Base-by-base conservation (phyloP, 176 grass and related monocot genomes). In the Olyra latifolia region DNA sequence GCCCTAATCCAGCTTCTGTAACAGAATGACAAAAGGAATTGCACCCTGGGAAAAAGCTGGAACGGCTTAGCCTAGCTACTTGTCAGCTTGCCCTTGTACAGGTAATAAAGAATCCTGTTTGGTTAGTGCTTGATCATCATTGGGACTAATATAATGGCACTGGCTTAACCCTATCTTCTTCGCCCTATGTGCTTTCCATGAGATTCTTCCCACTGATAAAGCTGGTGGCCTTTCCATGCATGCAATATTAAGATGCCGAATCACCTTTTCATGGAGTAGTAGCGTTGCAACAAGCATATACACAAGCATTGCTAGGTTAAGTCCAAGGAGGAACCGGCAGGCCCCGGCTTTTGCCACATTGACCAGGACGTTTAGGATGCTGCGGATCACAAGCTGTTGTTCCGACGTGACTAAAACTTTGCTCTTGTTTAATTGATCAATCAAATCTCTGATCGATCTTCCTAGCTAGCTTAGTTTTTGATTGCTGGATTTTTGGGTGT, bases 71-170 rank as follows among this genome's bases (percentile, higher is more conserved):
- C 43, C 77, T 87, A 92, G 91, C 80, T 55, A 28, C 45, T 85
- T 90, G 91, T 79, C 87, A 20, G 62, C 87, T 90, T 82, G 73
- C 63, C 40, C 79, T 93, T 93, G 91, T 87, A 82, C 69, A 43
- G 17, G 54, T 30, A 47, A 35, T 14, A 14, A 45, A 43, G 82
- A 82, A 47, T 85, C 91, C 35, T 10, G 23, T 82, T 62, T 66
- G 22, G 69, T 77, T 59, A 75, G 74, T 47, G 65, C 75, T 62
- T 86, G 86, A 83, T 79, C 61, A 66, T 68, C 77, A 65, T 69
- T 22, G 32, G 54, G 66, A 87, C 40, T 90, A 84, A 69, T 78
- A 52, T 84, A 90, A 85, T 73, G 52, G 9, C 61, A 4, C 4
- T 10, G 16, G 23, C 28, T 85, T 85, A 93, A 76, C 88, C 72